Percentiles rank a stretch among this genome's conserved stretches.
These are phyloP conservation scores for Ogataea zsoltii DNA, from an alignment of 805 yeast species.

Conservation along the genomic window DNA sequence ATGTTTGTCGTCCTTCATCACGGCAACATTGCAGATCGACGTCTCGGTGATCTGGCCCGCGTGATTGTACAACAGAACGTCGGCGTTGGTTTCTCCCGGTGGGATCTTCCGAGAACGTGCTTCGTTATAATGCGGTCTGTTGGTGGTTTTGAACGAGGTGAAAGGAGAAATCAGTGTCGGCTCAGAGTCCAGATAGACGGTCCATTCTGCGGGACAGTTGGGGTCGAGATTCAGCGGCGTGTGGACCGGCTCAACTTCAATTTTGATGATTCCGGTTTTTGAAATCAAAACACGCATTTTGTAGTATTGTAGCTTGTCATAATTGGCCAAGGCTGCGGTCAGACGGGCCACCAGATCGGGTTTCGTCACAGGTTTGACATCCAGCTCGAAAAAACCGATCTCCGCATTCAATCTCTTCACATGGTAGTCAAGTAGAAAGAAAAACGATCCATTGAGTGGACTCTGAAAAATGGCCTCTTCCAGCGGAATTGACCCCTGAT, in stretches of 20 bases:
- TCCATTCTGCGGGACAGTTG: constrained; percentile 42
- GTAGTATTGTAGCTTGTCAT: constrained; percentile 38
- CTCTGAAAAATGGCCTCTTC: constrained; percentile 27
- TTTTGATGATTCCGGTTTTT: constrained; percentile 32
- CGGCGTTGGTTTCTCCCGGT: constrained; percentile 38
- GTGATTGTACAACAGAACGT: constrained; percentile 70
- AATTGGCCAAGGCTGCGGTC: constrained; percentile 34
- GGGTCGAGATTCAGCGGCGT: constrained; percentile 8
- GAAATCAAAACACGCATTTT: constrained; percentile 50
- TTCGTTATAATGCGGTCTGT: constrained; percentile 58
- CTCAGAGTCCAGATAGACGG: constrained; percentile 58
- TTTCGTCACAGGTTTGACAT: constrained; percentile 37
- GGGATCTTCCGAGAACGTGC: constrained; percentile 58
- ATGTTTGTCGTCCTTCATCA: constrained; percentile 39
- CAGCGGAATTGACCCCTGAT: constrained; percentile 25
- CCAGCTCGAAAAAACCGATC: constrained; percentile 53
- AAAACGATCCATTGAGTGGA: constrained; percentile 36
- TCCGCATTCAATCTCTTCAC: constrained; percentile 57
- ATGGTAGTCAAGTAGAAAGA: constrained; percentile 68
- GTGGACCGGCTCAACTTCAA: constrained; percentile 26
- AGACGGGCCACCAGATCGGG: constrained; percentile 43
- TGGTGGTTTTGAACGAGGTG: constrained; percentile 86
- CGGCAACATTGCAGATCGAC: constrained; percentile 77
- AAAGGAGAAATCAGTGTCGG: constrained; percentile 64
- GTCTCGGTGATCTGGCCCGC: constrained; percentile 73